Base-by-base conservation (phyloP, 2,329 filamentous ascomycete genomes). In the Pestalotiopsis sp. region DNA sequence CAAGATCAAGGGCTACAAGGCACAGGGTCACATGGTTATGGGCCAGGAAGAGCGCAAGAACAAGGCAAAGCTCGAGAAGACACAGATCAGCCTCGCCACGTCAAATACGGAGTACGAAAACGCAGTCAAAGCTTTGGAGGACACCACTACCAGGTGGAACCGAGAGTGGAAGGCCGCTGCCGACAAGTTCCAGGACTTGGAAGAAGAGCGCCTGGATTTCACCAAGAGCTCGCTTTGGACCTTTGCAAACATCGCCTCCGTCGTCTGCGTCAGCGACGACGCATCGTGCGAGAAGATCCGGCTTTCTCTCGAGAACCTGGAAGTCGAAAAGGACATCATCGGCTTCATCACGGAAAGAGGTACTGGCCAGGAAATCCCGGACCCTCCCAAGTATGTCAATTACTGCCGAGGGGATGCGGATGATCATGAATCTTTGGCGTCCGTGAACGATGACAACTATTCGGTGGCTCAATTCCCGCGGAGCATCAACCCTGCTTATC, bases 11-110 rank as follows among this genome's bases (percentile, higher is more conserved):
- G 96, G 96, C 52, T 99, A 99, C 78, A 89, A 99, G 4, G 96
- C 97, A 4, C 96, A 99, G 81, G 96, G 96, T 11, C 97, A 99
- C 79, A 99, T 99, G 96, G 96, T 99, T 68, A 99, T 99, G 96
- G 96, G 96, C 14, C 96, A 99, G 75, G 96, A 99, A 79, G 96
- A 99, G 83, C 90, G 96, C 36, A 98, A 97, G 83, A 99, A 99
- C 81, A 99, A 99, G 83, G 95, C 95, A 25, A 98, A 97, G 82
- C 88, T 99, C 58, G 96, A 99, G 81, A 99, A 99, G 87, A 98
- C 96, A 1, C 96, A 99, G 79, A 96, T 98, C 75, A 97, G 95
- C 76, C 88, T 99, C 69, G 95, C 95, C 0, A 91, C 91, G 7
- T 95, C 95, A 70, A 98, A 97, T 81, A 91, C 90, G 59, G 96